Base-by-base conservation (phyloP, 1,139 yeast species). In the Pichia sp. region DNA sequence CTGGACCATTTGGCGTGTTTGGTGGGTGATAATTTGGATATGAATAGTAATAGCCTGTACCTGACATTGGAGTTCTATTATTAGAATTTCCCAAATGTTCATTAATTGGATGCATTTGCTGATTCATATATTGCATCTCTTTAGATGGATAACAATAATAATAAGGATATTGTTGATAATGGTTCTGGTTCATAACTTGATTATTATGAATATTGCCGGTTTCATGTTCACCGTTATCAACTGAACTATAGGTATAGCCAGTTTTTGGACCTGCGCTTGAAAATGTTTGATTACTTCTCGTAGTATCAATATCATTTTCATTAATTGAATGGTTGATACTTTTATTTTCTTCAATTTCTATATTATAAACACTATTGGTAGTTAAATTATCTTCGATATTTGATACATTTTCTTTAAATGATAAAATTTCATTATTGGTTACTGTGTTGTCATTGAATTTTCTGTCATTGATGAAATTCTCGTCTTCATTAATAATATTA, bases 81-180 rank as follows among this genome's bases (percentile, higher is more conserved):
- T 58, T 14, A 58, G 49, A 47, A 6, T 33, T 42, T 10, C 44
- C 43, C 19, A 49, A 53, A 18, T 30, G 34, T 16, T 45, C 50
- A 18, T 8, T 19, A 18, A 55, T 52, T 14, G 57, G 57, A 16
- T 42, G 52, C 22, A 49, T 55, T 29, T 56, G 57, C 13, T 47
- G 50, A 38, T 53, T 58, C 53, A 58, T 49, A 42, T 54, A 62
- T 10, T 56, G 57, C 42, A 59, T 48, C 18, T 63, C 65, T 44
- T 63, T 63, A 9, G 62, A 46, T 42, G 66, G 67, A 42, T 61
- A 57, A 44, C 60, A 57, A 48, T 64, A 64, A 38, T 63, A 63
- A 41, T 60, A 63, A 5, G 67, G 67, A 27, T 59, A 53, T 19
- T 58, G 65, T 27, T 54, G 57, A 18, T 46, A 46, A 3, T 58